Percentiles rank a stretch among this genome's conserved stretches.
Evolutionary conservation across 257 asterid species (phyloP).

Genomic region (Solanum bulbocastanum): DNA sequence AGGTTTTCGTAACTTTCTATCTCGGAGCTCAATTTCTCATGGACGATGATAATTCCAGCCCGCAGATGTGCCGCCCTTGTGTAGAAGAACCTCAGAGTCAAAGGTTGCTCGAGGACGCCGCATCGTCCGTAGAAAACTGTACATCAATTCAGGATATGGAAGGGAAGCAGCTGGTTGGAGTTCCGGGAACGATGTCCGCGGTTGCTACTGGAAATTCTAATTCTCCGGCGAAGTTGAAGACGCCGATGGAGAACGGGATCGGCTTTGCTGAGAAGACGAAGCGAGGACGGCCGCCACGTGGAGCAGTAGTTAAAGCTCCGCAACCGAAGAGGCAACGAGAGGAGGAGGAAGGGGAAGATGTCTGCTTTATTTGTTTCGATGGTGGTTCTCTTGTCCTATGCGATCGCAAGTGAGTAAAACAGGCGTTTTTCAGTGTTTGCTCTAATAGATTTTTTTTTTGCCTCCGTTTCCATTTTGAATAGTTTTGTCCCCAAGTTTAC

Average conservation of each 20-base stretch:
- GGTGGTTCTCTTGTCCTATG: slow-evolving; percentile 91
- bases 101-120: slow-evolving; percentile 20
- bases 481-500: neutral
- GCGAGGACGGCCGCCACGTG: slow-evolving; percentile 73
- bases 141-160: slow-evolving; percentile 10
- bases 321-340: slow-evolving; percentile 18
- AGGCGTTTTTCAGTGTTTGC: neutral
- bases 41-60: neutral
- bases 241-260: neutral
- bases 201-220: neutral
- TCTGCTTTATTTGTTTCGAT: slow-evolving; percentile 93
- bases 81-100: slow-evolving; percentile 39
- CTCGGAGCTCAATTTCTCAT: neutral
- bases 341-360: slow-evolving; percentile 77
- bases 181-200: neutral
- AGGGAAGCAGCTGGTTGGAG: slow-evolving; percentile 18
- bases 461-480: neutral
- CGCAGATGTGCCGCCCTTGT: neutral
- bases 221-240: neutral
- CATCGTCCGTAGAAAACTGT: slow-evolving; percentile 8
- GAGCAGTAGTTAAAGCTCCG: slow-evolving; percentile 31
- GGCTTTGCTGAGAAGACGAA: slow-evolving; percentile 31
- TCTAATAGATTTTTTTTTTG: neutral
- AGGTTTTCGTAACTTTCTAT: neutral
- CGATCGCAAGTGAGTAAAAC: slow-evolving; percentile 74